phyloP scores from a whole-genome alignment of 345 rosid species.

The Corymbia maculata region DNA sequence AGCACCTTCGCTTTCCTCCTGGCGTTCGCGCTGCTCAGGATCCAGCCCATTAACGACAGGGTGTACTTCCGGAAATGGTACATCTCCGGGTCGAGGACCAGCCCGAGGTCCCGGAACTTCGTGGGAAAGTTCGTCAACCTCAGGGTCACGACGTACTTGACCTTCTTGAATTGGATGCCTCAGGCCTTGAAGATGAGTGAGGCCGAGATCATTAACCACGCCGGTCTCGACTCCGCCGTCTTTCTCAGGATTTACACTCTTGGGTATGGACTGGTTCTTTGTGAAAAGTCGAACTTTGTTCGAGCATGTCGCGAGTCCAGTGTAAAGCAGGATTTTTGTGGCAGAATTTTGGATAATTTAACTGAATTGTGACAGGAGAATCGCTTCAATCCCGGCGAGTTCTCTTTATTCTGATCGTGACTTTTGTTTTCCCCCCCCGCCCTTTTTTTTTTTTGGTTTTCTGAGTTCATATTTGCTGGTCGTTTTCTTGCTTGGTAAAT shows the following conservation, averaged over 20 bases:
- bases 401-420: background rate
- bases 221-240: slow-evolving; percentile 96
- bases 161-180: slow-evolving; percentile 98
- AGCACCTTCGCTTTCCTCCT: slow-evolving; percentile 63
- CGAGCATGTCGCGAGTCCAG: background rate
- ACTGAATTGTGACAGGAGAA: background rate
- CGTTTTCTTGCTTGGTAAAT: background rate
- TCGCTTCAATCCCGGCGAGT: background rate
- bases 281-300: background rate
- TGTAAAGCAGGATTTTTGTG: background rate
- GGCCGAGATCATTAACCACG: slow-evolving; percentile 67
- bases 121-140: slow-evolving; percentile 82
- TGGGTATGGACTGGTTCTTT: slow-evolving; percentile 35
- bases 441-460: background rate
- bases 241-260: slow-evolving; percentile 86
- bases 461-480: background rate
- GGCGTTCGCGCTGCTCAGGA: slow-evolving; percentile 80
- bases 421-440: too few species aligned
- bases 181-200: slow-evolving; percentile 89
- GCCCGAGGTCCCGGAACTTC: slow-evolving; percentile 53
- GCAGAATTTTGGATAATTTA: background rate
- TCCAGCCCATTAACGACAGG: slow-evolving; percentile 90
- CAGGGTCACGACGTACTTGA: slow-evolving; percentile 56
- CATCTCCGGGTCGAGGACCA: slow-evolving; percentile 51
- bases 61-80: slow-evolving; percentile 95